Conservation (phyloP, 2,329 filamentous ascomycete genomes). For the Xylariaceae sp. region DNA sequence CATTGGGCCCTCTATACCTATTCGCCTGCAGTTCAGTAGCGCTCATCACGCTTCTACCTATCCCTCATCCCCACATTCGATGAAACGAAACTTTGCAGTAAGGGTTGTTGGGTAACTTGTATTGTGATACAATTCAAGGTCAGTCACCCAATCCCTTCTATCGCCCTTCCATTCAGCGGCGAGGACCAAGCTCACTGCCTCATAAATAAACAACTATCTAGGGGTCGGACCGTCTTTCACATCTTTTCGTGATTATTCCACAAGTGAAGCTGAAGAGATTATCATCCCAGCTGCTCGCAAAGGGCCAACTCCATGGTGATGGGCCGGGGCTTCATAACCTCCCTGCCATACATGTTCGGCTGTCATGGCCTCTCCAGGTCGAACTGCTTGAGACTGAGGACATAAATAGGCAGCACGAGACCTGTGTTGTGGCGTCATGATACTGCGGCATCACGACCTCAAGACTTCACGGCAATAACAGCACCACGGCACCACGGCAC, state of each 20-base stretch:
- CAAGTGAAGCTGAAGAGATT: no score
- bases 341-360: no score
- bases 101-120: background rate
- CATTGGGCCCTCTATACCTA: background rate
- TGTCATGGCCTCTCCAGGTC: no score
- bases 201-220: background rate
- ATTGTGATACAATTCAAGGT: background rate
- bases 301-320: no score
- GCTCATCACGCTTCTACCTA: background rate
- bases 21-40: background rate
- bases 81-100: background rate
- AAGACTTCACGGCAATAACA: no score
- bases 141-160: background rate
- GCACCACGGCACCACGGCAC: no score
- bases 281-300: no score
- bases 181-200: background rate
- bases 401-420: no score
- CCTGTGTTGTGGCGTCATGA: background rate
- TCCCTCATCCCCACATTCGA: background rate
- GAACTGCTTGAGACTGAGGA: no score
- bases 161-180: background rate
- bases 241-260: no score
- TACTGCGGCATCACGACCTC: background rate
- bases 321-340: no score
- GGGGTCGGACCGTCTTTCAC: no score